Conservation (phyloP, 1,284 basidiomycete genomes). For the Ustilago lituana region DNA sequence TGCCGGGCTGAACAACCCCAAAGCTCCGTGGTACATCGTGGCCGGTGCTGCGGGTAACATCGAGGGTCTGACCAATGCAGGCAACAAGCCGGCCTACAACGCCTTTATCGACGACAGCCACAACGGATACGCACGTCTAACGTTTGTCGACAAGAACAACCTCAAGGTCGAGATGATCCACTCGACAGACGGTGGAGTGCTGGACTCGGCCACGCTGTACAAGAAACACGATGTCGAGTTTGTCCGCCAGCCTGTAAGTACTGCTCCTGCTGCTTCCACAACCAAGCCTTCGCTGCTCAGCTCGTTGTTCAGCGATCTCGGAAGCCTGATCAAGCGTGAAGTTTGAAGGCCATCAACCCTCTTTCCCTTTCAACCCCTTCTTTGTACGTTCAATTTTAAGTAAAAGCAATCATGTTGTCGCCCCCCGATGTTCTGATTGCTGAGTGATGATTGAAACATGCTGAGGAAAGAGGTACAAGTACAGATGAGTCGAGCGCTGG, state of each 20-base stretch:
- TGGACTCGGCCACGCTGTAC: slow-evolving; percentile 43
- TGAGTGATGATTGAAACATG: not conserved
- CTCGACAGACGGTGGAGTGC: slow-evolving; percentile 34
- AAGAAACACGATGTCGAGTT: slow-evolving; percentile 33
- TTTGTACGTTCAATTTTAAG: too few relatives aligned
- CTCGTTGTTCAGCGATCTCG: slow-evolving; percentile 3
- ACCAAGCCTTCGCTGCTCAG: slow-evolving; percentile 1
- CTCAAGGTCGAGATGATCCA: slow-evolving; percentile 42
- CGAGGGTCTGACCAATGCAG: slow-evolving; percentile 53
- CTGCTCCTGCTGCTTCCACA: not conserved
- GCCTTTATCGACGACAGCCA: slow-evolving; percentile 32
- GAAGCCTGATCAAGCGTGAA: slow-evolving; percentile 14
- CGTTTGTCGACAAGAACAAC: slow-evolving; percentile 60
- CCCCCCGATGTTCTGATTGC: too few relatives aligned
- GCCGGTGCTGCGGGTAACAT: slow-evolving; percentile 67
- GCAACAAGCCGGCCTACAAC: slow-evolving; percentile 19
- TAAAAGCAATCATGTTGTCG: too few relatives aligned
- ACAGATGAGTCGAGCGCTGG: not conserved
- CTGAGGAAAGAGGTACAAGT: slow-evolving; percentile 6
- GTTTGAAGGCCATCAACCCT: slow-evolving; percentile 5
- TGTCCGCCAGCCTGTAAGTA: slow-evolving; percentile 16
- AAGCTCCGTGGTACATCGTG: slow-evolving; percentile 62
- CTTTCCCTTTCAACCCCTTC: too few relatives aligned
- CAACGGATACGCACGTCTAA: slow-evolving; percentile 53
- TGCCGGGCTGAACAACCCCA: slow-evolving; percentile 57